Conservation (phyloP, 2,329 filamentous ascomycete species). For the Hypoxylon sp. region DNA sequence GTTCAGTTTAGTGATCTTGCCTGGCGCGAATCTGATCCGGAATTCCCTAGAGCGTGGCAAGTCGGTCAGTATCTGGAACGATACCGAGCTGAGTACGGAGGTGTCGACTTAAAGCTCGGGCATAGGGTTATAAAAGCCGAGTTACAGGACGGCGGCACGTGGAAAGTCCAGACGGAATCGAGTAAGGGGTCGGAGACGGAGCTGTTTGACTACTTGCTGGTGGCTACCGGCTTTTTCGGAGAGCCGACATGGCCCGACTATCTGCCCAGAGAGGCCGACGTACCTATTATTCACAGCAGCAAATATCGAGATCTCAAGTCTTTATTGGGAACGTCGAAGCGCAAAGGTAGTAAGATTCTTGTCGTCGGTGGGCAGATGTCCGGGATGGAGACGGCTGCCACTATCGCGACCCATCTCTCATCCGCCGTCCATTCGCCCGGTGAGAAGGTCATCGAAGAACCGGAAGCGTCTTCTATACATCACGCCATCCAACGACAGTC, state of each 20-base stretch:
- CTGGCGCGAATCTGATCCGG: slow-evolving; percentile 68
- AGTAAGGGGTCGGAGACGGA: slow-evolving; percentile 51
- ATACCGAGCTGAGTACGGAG: slow-evolving; percentile 66
- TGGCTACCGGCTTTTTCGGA: slow-evolving; percentile 81
- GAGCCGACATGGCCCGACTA: slow-evolving; percentile 61
- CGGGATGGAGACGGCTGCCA: slow-evolving; percentile 77
- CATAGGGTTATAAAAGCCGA: slow-evolving; percentile 55
- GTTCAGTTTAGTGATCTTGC: slow-evolving; percentile 76
- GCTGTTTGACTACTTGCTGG: slow-evolving; percentile 75
- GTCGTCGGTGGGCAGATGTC: slow-evolving; percentile 85
- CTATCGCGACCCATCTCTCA: slow-evolving; percentile 75
- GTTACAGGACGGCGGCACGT: slow-evolving; percentile 46
- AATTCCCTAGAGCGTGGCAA: slow-evolving; percentile 80
- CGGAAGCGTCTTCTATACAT: slow-evolving; percentile 65
- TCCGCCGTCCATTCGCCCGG: slow-evolving; percentile 64
- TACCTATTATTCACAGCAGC: slow-evolving; percentile 73
- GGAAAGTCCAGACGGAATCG: slow-evolving; percentile 52
- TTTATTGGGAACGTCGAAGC: slow-evolving; percentile 52
- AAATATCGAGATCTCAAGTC: slow-evolving; percentile 64
- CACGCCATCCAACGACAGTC: slow-evolving; percentile 74
- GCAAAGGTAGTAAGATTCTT: slow-evolving; percentile 66
- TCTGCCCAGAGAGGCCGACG: slow-evolving; percentile 45
- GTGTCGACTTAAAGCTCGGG: slow-evolving; percentile 57
- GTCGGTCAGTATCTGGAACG: slow-evolving; percentile 74
- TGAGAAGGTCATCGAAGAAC: slow-evolving; percentile 49